Base-by-base conservation (phyloP, 768 basidiomycete genomes). In the Boletus sp. region DNA sequence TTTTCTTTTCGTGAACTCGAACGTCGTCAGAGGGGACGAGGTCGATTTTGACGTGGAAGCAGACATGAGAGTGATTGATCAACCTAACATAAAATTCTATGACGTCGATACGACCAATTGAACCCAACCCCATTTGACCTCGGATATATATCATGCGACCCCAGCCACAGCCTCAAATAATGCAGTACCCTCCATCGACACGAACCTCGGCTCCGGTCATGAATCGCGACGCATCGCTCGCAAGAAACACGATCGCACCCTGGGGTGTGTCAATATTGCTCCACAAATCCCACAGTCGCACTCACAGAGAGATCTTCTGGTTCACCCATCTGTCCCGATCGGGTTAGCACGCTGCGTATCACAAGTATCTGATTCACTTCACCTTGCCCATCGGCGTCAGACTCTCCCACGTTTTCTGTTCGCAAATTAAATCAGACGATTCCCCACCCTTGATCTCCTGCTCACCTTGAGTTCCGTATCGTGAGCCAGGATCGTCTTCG, bases 111-210 rank as follows among this genome's bases (percentile, higher is more conserved):
- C 35, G 50, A 39, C 39, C 24, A 24, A 24, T 3, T n/a, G n/a
- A 24, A 24, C 42, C 51, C 44, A 41, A 54, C 44, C 63, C 54
- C 54, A 41, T 36, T 41, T 14, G 18, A 60, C 47, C 54, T 51
- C 64, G 61, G 56, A 48, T 24, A 24, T 24, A 49, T 10, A 56
- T 52, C 49, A 64, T 56, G 47, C 9, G 1, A 50, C 36, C 39
- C 14, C 20, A 50, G 28, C 33, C 4, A 37, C 56, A 36, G 18
- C 29, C 58, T 68, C 63, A 91, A 61, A 89, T 77, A 42, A 77
- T 65, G 71, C 90, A 92, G 74, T 95, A 95, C 7, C 94, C 94
- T 18, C 94, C 94, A 66, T 98, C 95, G 46, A 97, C 84, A 9
- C 87, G 85, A 55, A 92, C 74, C 64, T 92, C 92, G 17, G 88